Evolutionary conservation across 495 filamentous ascomycete species (phyloP).

Genomic region (Sphaerosporella brunnea): DNA sequence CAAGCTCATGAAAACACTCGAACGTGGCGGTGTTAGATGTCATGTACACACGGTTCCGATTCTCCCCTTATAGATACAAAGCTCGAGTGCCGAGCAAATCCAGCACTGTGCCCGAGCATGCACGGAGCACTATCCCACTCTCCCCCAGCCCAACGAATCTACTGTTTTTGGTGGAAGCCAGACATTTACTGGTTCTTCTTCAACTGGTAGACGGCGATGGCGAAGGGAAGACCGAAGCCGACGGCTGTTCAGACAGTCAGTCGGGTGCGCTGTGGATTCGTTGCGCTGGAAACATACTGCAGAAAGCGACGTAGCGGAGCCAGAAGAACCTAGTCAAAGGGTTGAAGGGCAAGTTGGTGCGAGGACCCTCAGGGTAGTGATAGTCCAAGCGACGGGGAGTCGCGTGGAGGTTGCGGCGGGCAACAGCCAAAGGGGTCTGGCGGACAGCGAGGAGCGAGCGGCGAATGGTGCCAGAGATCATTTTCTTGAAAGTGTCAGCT

Average conservation of each 20-base stretch:
- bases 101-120: background rate
- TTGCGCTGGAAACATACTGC: constrained; percentile 35
- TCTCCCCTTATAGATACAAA: no score
- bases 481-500: no score
- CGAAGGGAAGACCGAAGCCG: constrained; percentile 68
- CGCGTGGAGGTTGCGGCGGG: constrained; percentile 85
- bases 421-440: constrained; percentile 43
- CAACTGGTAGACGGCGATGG: constrained; percentile 41
- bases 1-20: no score
- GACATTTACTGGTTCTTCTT: constrained; percentile 22
- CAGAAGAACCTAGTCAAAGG: constrained; percentile 69
- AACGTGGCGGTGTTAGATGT: no score
- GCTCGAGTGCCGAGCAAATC: background rate
- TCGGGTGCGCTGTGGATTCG: background rate
- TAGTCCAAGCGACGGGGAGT: constrained; percentile 73
- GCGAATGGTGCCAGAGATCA: constrained; percentile 65
- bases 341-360: constrained; percentile 92
- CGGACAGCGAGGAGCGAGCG: constrained; percentile 36
- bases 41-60: no score
- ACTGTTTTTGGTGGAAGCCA: no score
- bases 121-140: background rate
- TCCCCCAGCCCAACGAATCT: no score
- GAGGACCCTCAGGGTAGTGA: constrained; percentile 95
- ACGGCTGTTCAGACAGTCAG: constrained; percentile 31
- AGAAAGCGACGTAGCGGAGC: constrained; percentile 65